A percentile compares a stretch with the other conserved stretches of the same genome.
phyloP scores from a whole-genome alignment of 371 early-diverging fungal species.

The Haplosporangium sp. region DNA sequence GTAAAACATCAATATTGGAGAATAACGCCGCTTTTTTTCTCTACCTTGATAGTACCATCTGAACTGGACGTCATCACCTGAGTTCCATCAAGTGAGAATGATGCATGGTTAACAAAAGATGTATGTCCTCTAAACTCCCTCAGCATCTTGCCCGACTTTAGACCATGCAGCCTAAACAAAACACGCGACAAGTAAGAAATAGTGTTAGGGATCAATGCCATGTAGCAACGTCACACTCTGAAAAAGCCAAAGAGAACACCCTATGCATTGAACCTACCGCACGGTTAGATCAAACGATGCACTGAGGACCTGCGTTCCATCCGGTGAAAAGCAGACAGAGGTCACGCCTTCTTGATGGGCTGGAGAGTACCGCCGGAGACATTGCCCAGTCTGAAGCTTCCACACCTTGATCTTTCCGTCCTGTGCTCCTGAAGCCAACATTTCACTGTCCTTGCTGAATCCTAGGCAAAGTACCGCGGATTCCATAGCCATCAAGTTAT shows the following conservation, averaged over 20 bases:
- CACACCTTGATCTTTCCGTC: conserved; percentile 91
- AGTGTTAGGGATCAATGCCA: background rate
- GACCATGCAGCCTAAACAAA: conserved; percentile 76
- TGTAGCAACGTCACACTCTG: background rate
- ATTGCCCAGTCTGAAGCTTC: conserved; percentile 82
- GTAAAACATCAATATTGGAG: background rate
- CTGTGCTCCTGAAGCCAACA: conserved; percentile 87
- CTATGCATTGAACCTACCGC: conserved; percentile 54
- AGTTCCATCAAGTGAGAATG: conserved; percentile 75
- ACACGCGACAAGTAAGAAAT: background rate
- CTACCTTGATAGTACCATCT: conserved; percentile 90
- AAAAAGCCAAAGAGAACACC: background rate
- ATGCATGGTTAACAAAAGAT: conserved; percentile 84
- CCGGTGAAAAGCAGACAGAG: conserved; percentile 77
- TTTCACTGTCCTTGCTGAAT: conserved; percentile 81
- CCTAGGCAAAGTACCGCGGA: conserved; percentile 79
- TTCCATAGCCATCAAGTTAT: conserved; percentile 93
- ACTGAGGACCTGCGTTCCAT: conserved; percentile 81
- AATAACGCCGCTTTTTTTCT: background rate
- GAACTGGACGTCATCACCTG: conserved; percentile 82
- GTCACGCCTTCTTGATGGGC: conserved; percentile 92
- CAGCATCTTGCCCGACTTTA: conserved; percentile 88
- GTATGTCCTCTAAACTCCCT: conserved; percentile 93
- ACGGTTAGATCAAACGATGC: conserved; percentile 84
- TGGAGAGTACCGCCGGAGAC: conserved; percentile 75